Evolutionary conservation across 169 alveolate species (phyloP).

Genomic region (Babesia gibsoni): DNA sequence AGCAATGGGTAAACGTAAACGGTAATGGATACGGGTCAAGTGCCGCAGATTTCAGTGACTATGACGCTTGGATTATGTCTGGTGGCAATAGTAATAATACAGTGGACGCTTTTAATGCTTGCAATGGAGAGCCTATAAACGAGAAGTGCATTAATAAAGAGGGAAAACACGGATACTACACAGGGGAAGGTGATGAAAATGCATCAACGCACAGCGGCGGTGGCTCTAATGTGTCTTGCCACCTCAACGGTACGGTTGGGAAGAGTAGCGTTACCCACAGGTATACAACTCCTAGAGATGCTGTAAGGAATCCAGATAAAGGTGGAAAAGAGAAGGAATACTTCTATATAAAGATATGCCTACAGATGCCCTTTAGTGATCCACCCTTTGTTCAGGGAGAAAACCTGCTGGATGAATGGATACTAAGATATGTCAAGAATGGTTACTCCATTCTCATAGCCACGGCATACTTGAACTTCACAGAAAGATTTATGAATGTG

Average conservation of each 20-base stretch:
- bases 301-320: neutral
- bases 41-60: neutral
- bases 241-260: neutral
- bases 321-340: neutral
- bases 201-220: no score
- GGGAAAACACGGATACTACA: no score
- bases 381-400: constrained; percentile 76
- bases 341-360: constrained; percentile 26
- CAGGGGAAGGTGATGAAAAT: no score
- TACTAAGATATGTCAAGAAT: constrained; percentile 40
- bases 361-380: constrained; percentile 68
- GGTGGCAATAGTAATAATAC: no score
- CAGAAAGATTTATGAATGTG: constrained; percentile 58
- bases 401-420: constrained; percentile 55
- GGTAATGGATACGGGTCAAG: neutral
- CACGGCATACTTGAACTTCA: constrained; percentile 74
- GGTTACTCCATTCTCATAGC: constrained; percentile 70
- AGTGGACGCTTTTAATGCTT: no score
- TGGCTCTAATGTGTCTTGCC: no score
- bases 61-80: neutral
- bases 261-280: no score
- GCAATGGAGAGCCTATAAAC: no score
- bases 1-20: neutral
- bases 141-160: no score
- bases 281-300: no score